Evolutionary conservation across 192 early-diverging fungal genomes (phyloP), one percentile per base, ranked within the genome.

Genomic region (Borealophlyctis nickersoniae): DNA sequence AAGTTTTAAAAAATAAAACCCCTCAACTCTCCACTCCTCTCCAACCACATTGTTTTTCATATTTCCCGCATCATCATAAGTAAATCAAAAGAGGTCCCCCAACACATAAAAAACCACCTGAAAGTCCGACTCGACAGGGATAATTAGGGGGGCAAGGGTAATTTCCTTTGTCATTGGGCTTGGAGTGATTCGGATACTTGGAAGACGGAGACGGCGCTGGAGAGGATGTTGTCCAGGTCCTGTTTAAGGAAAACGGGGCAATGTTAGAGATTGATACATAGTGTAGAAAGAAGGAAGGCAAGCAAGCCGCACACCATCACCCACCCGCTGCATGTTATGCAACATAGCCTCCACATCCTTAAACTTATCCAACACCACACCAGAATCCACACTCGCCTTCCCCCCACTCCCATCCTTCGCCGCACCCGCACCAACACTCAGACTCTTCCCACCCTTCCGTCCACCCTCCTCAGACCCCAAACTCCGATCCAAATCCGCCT

Each of bases 301-400:
- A 23, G 52, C 55, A 23, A 56, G 56, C 19, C n/a, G 26, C 4
- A 24, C 9, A 58, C 27, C 28, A 28, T 39, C 19, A 58, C 68
- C 58, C 23, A 70, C 68, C 62, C 54, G 19, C 28, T 70, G 68
- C 68, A 70, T 70, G 16, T 26, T 63, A n/a, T 36, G 57, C 63
- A 70, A 36, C 68, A 70, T 65, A 5, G 29, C 9, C 55, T 70
- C 68, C 16, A 53, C 63, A 33, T 70, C 68, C 68, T 53, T 68
- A 49, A 56, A 70, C 63, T 58, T 68, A 13, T 70, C 68, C 32
- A 70, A 35, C 34, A 36, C 68, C 3, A 61, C 36, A 2, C 49
- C 52, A 19, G 39, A 50, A 34, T 68, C 66, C 36, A 59, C 28
- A n/a, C 35, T 49, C 35, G 56, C 56, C 52, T 56, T 5, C 23